Percentiles rank a stretch among this genome's conserved stretches.
These are phyloP conservation scores for Karstenula rhodostoma DNA, from an alignment of 2,329 filamentous ascomycete genomes.

Conservation along the genomic window DNA sequence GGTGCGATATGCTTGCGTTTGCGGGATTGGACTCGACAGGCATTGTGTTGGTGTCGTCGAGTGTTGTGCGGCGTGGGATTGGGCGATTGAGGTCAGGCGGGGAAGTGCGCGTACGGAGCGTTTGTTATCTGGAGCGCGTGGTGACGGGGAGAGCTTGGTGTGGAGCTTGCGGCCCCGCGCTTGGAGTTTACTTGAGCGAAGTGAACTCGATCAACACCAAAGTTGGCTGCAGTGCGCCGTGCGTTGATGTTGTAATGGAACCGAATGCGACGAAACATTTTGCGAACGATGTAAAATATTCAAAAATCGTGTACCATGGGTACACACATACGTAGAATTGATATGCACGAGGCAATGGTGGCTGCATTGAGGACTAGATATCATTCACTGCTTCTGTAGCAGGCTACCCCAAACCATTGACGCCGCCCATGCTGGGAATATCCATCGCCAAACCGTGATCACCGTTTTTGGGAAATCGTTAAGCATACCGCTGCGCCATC, in stretches of 20 bases:
- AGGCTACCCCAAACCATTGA: slow-evolving; percentile 47
- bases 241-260: neutral
- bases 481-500: slow-evolving; percentile 38
- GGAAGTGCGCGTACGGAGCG: neutral
- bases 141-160: neutral
- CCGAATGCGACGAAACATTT: neutral
- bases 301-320: neutral
- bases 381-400: slow-evolving; percentile 46
- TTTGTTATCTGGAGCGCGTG: neutral
- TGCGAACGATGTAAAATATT: neutral
- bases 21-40: slow-evolving; percentile 5
- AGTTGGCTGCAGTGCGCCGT: neutral
- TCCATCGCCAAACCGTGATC: slow-evolving; percentile 38
- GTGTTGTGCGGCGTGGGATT: neutral
- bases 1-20: slow-evolving; percentile 59
- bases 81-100: neutral
- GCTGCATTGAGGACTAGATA: slow-evolving; percentile 49
- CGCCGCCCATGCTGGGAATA: slow-evolving; percentile 48
- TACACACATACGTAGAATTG: slow-evolving; percentile 11
- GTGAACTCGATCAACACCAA: neutral
- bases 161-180: slow-evolving; percentile 7
- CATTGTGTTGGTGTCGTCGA: neutral
- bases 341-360: slow-evolving; percentile 32
- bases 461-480: slow-evolving; percentile 43
- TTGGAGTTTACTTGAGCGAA: neutral